phyloP scores from a whole-genome alignment of 176 grass and related monocot species.

The Carex cristatella region DNA sequence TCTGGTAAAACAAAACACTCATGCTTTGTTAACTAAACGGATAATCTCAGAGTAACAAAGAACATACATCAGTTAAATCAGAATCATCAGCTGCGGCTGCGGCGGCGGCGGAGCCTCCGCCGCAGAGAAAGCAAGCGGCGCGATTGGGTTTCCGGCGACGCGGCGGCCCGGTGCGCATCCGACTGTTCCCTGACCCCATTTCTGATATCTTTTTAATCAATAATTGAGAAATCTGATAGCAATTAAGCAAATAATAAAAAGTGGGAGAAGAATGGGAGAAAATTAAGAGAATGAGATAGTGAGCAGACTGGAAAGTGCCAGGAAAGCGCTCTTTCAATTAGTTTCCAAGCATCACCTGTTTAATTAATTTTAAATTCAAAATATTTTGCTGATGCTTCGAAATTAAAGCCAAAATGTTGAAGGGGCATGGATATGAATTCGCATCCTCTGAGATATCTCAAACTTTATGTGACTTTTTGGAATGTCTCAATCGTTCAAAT shows the following conservation, averaged over 20 bases:
- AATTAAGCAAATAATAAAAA: not conserved
- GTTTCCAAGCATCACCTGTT: not conserved
- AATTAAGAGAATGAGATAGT: not conserved
- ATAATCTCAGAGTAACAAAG: not conserved
- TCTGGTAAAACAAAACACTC: not conserved
- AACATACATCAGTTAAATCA: constrained; percentile 11
- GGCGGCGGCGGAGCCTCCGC: constrained; percentile 33
- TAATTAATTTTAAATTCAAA: not conserved
- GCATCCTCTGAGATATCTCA: too few relatives aligned
- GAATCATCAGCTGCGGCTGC: constrained; percentile 7
- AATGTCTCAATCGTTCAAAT: too few relatives aligned
- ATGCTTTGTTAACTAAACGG: not conserved
- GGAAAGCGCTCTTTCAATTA: not conserved
- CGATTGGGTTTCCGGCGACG: constrained; percentile 37
- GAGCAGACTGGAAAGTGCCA: constrained; percentile 6
- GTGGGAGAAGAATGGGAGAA: not conserved
- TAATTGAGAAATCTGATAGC: not conserved
- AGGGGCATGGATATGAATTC: too few relatives aligned
- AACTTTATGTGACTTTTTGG: too few relatives aligned
- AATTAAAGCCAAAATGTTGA: too few relatives aligned
- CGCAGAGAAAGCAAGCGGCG: constrained; percentile 57
- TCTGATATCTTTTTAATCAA: not conserved
- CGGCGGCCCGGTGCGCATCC: constrained; percentile 23
- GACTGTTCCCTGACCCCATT: constrained; percentile 87
- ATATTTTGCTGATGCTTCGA: not conserved